Evolutionary conservation across 2,329 filamentous ascomycete species (phyloP).

Genomic region (Fusarium miscanthi): DNA sequence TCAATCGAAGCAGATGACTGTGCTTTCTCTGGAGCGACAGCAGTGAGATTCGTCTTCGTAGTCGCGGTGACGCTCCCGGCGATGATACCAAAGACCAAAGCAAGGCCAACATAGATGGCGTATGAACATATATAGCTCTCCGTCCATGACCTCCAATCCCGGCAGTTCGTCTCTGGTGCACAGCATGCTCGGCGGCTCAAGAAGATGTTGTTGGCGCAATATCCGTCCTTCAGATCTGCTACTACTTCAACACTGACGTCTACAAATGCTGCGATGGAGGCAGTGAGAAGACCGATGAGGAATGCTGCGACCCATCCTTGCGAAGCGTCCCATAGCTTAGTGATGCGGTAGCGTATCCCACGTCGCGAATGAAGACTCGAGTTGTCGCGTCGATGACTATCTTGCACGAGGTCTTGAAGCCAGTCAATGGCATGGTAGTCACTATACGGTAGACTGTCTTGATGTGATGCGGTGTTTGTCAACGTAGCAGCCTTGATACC

Average conservation of each 20-base stretch:
- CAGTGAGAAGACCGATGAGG: conserved; percentile 23
- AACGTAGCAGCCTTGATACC: rapidly evolving
- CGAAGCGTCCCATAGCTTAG: conserved; percentile 3
- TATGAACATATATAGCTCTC: conserved; percentile 10
- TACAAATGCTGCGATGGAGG: conserved; percentile 8
- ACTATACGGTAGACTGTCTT: conserved; percentile 55
- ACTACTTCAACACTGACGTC: conserved; percentile 31
- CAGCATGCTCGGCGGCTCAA: conserved; percentile 21
- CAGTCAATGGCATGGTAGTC: conserved; percentile 72
- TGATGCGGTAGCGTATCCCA: background rate
- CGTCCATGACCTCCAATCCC: conserved; percentile 19
- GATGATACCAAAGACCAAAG: conserved; percentile 17
- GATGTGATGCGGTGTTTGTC: rapidly evolving
- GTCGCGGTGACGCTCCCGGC: conserved; percentile 19
- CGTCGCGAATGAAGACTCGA: background rate
- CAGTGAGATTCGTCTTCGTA: conserved; percentile 15
- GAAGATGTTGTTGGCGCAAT: conserved; percentile 7
- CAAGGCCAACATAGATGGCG: conserved; percentile 14
- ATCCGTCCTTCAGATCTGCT: conserved; percentile 31
- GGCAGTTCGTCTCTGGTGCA: background rate
- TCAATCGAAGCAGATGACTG: rapidly evolving
- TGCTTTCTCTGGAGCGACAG: background rate
- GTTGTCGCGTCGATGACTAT: background rate
- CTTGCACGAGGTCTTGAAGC: conserved; percentile 65
- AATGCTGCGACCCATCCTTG: conserved; percentile 31